Percentiles rank a stretch among this genome's conserved stretches.
Conservation (phyloP, 306 rosid species). For the Oemleria cerasiformis region DNA sequence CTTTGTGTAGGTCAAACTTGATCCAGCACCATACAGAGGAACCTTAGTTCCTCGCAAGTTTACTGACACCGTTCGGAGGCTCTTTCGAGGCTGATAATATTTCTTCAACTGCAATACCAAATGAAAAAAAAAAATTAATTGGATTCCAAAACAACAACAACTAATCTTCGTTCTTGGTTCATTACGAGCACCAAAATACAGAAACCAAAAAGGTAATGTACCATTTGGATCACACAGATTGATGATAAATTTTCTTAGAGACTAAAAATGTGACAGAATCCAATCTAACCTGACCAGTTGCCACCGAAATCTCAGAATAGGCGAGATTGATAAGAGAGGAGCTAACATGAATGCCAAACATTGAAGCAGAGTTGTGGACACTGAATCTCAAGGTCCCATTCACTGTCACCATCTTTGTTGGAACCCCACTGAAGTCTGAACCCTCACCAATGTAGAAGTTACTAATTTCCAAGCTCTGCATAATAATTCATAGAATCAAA, state of each 20-base stretch:
- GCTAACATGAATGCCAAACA: conserved; percentile 88
- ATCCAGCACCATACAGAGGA: conserved; percentile 91
- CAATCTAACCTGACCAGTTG: conserved; percentile 69
- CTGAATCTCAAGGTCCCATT: conserved; percentile 64
- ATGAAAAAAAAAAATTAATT: conserved; percentile 4
- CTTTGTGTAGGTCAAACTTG: conserved; percentile 38
- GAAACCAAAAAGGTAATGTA: not conserved
- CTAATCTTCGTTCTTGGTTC: not conserved
- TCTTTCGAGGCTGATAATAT: conserved; percentile 81
- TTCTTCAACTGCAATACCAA: conserved; percentile 62
- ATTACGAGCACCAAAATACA: not conserved
- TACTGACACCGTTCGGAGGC: conserved; percentile 44
- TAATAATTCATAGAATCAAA: not conserved
- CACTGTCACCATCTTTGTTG: conserved; percentile 75
- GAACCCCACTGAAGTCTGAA: conserved; percentile 75
- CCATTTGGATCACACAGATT: not conserved
- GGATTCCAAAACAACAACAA: not conserved
- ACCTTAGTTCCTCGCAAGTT: conserved; percentile 60
- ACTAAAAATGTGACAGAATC: not conserved
- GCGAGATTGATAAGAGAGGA: conserved; percentile 63
- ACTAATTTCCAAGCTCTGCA: conserved; percentile 72
- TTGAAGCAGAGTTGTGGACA: conserved; percentile 81
- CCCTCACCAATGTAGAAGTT: conserved; percentile 78
- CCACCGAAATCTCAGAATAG: conserved; percentile 69
- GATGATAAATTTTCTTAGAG: not conserved